Evolutionary conservation across 1,284 basidiomycete species (phyloP), one percentile per base, ranked within the genome.

Genomic region (Jaminaea rosea): DNA sequence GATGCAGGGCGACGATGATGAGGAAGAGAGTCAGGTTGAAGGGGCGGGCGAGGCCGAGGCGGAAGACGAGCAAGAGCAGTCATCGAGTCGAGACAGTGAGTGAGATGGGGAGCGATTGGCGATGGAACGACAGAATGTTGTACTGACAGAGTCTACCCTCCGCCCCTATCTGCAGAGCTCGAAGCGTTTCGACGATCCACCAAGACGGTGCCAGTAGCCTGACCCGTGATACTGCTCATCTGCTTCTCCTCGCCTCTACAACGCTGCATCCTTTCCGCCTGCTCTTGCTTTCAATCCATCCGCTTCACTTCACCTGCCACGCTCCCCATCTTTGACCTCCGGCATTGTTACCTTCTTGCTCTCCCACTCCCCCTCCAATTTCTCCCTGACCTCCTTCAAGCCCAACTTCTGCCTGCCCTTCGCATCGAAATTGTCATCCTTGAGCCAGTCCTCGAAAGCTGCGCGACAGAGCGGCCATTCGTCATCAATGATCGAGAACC

Each of bases 401-500:
- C 34, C 34, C n/a, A 36, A 15, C 21, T 36, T 36, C 21, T 36
- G 34, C 34, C 34, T 36, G n/a, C 21, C 34, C 34, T 21, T 36
- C 4, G n/a, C 34, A 21, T 36, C 6, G 10, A 36, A 36, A 10
- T 36, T 36, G 34, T 36, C 34, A n/a, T 36, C 34, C 4, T 15
- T 21, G 11, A 67, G 49, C 65, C 65, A 67, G 2, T 44, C 23
- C 26, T 54, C n/a, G 26, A 66, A 52, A 4, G 56, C 61, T 9
- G 32, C 39, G 13, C 58, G 58, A 4, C 55, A 41, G 8, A 36
- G 31, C 1, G 61, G 57, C 65, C 65, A 68, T 4, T 66, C 60
- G 17, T 52, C 51, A n/a, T 66, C 64, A 15, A 65, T 45, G 26
- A 68, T 62, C 3, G 58, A 48, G 41, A 66, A 65, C 61, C 63